Conservation (phyloP, 177 flowering plant genomes). For the Tripterygium wilfordii region DNA sequence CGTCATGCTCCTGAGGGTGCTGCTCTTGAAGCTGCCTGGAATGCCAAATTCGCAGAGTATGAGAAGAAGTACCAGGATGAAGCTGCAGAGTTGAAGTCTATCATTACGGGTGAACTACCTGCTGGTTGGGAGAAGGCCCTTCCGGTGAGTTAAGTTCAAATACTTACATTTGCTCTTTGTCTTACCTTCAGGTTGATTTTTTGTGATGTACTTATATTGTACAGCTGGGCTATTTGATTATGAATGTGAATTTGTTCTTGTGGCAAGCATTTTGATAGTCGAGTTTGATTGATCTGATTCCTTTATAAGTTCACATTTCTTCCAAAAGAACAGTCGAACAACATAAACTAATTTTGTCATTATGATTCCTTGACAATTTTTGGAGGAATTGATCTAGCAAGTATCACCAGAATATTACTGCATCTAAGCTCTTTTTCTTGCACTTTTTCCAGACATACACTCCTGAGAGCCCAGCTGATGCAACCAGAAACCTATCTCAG, state of each 20-base stretch:
- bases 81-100: conserved; percentile 73
- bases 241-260: background rate
- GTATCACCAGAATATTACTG: too few species aligned
- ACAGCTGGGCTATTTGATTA: background rate
- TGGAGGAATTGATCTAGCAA: too few species aligned
- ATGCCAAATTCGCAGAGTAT: conserved; percentile 82
- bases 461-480: conserved; percentile 85
- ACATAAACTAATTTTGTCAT: too few species aligned
- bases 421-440: background rate
- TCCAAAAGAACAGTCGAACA: too few species aligned
- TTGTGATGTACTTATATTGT: background rate
- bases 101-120: conserved; percentile 66
- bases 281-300: too few species aligned
- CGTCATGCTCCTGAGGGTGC: conserved; percentile 80
- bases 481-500: conserved; percentile 91
- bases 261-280: background rate
- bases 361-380: too few species aligned
- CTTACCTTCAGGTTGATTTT: background rate
- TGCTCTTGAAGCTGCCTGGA: conserved; percentile 91
- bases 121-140: conserved; percentile 98
- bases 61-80: conserved; percentile 87
- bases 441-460: conserved; percentile 64
- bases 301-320: too few species aligned
- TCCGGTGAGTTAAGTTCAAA: conserved; percentile 52
- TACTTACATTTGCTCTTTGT: background rate